Percentiles rank a stretch among this genome's conserved stretches.
Evolutionary conservation across 306 rosid genomes (phyloP).

Genomic region (Castanea crenata): DNA sequence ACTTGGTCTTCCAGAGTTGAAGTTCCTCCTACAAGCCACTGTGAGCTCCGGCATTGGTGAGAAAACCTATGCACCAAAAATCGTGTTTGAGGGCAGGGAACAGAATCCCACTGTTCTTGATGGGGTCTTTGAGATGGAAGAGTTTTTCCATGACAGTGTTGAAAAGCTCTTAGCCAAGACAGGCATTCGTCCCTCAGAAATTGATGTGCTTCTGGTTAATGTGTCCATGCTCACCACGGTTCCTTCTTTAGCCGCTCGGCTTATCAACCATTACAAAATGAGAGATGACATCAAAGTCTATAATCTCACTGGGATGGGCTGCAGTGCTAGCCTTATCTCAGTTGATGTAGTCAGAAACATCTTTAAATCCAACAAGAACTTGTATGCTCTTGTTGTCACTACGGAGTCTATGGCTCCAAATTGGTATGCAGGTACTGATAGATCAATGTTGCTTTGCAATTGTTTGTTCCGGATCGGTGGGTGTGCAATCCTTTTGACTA

Average conservation of each 20-base stretch:
- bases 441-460: conserved; percentile 73
- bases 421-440: conserved; percentile 81
- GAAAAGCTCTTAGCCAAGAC: conserved; percentile 47
- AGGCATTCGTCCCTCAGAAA: conserved; percentile 49
- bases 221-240: conserved; percentile 56
- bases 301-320: conserved; percentile 90
- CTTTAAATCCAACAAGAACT: conserved; percentile 54
- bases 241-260: conserved; percentile 63
- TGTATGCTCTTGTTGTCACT: conserved; percentile 62
- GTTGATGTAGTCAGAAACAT: conserved; percentile 47
- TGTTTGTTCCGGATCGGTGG: conserved; percentile 78
- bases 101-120: conserved; percentile 47
- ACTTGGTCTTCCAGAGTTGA: conserved; percentile 61
- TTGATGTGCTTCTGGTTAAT: conserved; percentile 78
- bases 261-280: conserved; percentile 68
- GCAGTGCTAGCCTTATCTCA: conserved; percentile 78
- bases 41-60: conserved; percentile 94
- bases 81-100: conserved; percentile 58
- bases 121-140: conserved; percentile 60
- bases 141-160: conserved; percentile 63
- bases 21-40: conserved; percentile 75
- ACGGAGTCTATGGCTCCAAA: conserved; percentile 77
- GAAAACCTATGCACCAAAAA: conserved; percentile 77
- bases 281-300: conserved; percentile 65
- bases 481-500: conserved; percentile 60